These are phyloP conservation scores for Leishmania turanica DNA, from an alignment of 208 protist genomes.

Conservation along the genomic window DNA sequence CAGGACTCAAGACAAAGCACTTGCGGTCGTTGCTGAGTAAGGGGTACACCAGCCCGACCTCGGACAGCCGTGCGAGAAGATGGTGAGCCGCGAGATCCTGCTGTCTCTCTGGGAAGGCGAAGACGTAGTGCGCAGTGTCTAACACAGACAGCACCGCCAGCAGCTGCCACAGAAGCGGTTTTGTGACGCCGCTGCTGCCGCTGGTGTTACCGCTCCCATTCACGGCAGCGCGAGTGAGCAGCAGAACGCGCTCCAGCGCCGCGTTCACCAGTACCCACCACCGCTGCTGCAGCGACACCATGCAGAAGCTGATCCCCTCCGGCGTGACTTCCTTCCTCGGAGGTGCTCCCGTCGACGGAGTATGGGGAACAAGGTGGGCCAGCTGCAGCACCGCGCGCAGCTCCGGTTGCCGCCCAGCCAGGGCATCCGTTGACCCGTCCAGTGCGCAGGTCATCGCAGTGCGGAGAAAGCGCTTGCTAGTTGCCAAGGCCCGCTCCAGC, in stretches of 20 bases:
- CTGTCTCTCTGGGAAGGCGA: constrained; percentile 57
- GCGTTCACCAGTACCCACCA: constrained; percentile 83
- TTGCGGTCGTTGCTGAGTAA: constrained; percentile 40
- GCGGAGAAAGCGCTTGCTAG: constrained; percentile 60
- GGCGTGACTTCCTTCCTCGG: constrained; percentile 43
- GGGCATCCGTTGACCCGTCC: constrained; percentile 51
- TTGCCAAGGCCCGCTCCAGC: constrained; percentile 59
- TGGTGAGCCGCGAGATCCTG: constrained; percentile 66
- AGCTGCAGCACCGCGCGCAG: constrained; percentile 61
- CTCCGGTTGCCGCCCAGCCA: constrained; percentile 34
- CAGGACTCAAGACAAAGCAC: constrained; percentile 80
- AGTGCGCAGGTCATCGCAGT: constrained; percentile 64
- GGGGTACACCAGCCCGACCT: constrained; percentile 84
- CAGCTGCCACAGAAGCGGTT: constrained; percentile 72
- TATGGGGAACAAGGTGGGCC: constrained; percentile 49
- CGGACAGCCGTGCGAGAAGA: constrained; percentile 72
- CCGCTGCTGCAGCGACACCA: constrained; percentile 86
- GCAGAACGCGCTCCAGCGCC: constrained; percentile 71
- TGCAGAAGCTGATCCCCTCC: constrained; percentile 81
- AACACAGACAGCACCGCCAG: constrained; percentile 67
- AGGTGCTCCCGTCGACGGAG: neutral
- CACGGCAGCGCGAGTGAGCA: constrained; percentile 21
- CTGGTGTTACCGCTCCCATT: constrained; percentile 4
- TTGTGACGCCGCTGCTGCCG: constrained; percentile 21
- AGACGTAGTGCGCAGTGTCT: constrained; percentile 57